phyloP scores from a whole-genome alignment of 345 rosid species.

The Aegle marmelos region DNA sequence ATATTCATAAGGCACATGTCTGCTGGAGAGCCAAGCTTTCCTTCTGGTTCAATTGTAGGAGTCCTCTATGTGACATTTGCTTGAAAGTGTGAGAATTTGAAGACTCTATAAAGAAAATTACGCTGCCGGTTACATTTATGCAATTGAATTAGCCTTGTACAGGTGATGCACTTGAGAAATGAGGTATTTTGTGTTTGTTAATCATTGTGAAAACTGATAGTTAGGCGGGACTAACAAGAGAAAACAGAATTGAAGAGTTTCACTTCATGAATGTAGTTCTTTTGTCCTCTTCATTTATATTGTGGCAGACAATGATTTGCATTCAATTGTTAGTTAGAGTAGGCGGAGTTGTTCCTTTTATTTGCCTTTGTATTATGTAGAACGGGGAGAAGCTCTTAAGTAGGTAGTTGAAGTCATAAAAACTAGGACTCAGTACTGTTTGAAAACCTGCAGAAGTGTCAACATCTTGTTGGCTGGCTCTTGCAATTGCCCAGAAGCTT shows the following conservation, averaged over 20 bases:
- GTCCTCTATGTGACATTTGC: background rate
- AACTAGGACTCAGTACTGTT: background rate
- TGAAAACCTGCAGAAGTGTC: background rate
- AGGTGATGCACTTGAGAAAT: background rate
- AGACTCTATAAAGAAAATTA: background rate
- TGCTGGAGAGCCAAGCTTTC: background rate
- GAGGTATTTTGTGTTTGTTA: background rate
- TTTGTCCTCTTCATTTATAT: background rate
- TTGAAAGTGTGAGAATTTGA: background rate
- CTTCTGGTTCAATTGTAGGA: background rate
- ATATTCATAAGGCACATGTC: background rate
- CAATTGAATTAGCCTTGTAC: background rate
- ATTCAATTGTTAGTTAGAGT: background rate
- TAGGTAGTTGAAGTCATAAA: conserved; percentile 5
- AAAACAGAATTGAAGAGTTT: background rate
- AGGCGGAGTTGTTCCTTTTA: background rate
- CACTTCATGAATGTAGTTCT: background rate
- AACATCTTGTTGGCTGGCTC: background rate
- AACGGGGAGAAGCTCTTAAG: background rate
- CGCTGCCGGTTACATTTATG: background rate
- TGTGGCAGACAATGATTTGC: conserved; percentile 9
- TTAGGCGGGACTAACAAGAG: background rate
- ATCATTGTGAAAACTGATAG: background rate
- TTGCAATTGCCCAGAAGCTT: background rate
- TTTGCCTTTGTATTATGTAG: background rate